Evolutionary conservation across 2,329 filamentous ascomycete species (phyloP), one percentile per base, ranked within the genome.

Genomic region (Verruconis gallopava): DNA sequence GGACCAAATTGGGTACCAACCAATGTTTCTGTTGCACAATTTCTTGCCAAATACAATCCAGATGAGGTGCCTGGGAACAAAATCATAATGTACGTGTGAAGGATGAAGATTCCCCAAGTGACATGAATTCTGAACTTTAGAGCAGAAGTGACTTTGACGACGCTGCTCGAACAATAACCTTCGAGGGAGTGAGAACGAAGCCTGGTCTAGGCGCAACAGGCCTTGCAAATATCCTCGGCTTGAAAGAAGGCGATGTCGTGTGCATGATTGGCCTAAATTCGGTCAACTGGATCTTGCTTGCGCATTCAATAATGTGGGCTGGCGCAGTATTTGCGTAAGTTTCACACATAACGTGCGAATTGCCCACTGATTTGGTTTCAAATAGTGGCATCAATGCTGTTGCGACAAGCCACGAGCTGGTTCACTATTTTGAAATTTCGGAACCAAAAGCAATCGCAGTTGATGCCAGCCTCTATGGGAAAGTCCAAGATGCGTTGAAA

Each of bases 251-350:
- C 15, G 40, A 42, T 42, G 15, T 39, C 35, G 40, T 42, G 14
- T 9, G 9, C 17, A 20, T 42, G 9, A 41, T 11, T 21, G 40
- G 19, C 12, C 18, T 11, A 11, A 42, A 42, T 19, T 42, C 40
- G 4, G 32, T 39, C 6, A 42, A 42, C 33, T 42, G 15, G 12
- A 11, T 20, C 19, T 20, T 40, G 6, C 32, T 42, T 15, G 28
- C 40, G 9, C 40, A 42, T 17, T 11, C 36, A 9, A 22, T 42
- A 5, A 42, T 42, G 40, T 42, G 40, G 40, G 15, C 11, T 41
- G 40, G 40, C 20, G 40, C 30, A 11, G 9, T 12, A 6, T 39
- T 42, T 21, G 32, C 9, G 30, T 41, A 19, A 21, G 38, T 18
- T n/a, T n/a, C n/a, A n/a, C n/a, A n/a, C n/a, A n/a, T n/a, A n/a